phyloP scores from a whole-genome alignment of 768 basidiomycete genomes.

The Tulasnella sp. region DNA sequence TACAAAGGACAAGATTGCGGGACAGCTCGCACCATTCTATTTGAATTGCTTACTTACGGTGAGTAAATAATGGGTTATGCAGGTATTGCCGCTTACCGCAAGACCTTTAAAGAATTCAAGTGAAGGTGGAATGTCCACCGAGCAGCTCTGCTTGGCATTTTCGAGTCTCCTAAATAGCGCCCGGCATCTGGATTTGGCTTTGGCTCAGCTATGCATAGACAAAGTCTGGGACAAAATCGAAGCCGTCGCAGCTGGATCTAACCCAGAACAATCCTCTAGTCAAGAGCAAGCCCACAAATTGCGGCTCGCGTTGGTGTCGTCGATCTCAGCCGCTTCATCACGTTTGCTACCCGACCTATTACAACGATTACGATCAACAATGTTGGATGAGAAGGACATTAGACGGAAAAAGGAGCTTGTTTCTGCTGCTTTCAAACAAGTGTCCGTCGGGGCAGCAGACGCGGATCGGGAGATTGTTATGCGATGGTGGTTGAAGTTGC shows the following conservation, averaged over 20 bases:
- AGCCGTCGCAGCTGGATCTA: slow-evolving; percentile 19
- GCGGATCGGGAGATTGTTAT: slow-evolving; percentile 53
- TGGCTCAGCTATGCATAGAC: slow-evolving; percentile 61
- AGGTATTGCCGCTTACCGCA: neutral
- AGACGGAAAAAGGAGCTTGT: slow-evolving; percentile 34
- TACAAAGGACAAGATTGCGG: slow-evolving; percentile 32
- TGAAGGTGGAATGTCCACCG: slow-evolving; percentile 44
- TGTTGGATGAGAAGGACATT: slow-evolving; percentile 21
- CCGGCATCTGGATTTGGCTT: slow-evolving; percentile 31
- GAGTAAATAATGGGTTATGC: slow-evolving; percentile 15
- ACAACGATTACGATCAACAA: slow-evolving; percentile 31
- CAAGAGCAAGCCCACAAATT: slow-evolving; percentile 37
- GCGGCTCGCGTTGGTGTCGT: slow-evolving; percentile 51
- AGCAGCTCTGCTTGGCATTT: slow-evolving; percentile 62
- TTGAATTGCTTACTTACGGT: slow-evolving; percentile 58
- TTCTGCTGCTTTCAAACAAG: slow-evolving; percentile 47
- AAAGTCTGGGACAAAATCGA: slow-evolving; percentile 39
- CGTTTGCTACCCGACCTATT: slow-evolving; percentile 43
- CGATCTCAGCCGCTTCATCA: slow-evolving; percentile 48
- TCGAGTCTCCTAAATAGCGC: slow-evolving; percentile 57
- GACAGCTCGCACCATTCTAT: slow-evolving; percentile 62
- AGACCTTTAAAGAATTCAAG: slow-evolving; percentile 41
- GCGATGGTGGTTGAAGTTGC: slow-evolving; percentile 54
- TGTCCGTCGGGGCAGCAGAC: slow-evolving; percentile 52
- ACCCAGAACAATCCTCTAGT: slow-evolving; percentile 13